Percentiles rank a stretch among this genome's conserved stretches.
phyloP scores from a whole-genome alignment of 108 stramenopile genomes.

The Chaetoceros muelleri region DNA sequence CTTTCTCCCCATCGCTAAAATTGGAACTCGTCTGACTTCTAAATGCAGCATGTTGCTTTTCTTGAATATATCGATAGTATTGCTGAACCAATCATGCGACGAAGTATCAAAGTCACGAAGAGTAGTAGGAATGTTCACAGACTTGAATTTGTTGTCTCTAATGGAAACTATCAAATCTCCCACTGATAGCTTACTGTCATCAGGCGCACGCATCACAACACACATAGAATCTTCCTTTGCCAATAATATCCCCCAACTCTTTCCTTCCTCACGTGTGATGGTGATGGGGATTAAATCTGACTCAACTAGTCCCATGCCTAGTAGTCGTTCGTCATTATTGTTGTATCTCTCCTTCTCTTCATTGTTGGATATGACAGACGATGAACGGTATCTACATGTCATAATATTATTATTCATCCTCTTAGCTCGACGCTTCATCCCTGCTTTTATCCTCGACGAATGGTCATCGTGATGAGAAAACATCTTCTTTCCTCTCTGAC shows the following conservation, averaged over 20 bases:
- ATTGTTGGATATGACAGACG: slow-evolving; percentile 6
- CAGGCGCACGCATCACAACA: slow-evolving; percentile 3
- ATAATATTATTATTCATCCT: not conserved
- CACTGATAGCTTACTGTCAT: not conserved
- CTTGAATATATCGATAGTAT: slow-evolving; percentile 5
- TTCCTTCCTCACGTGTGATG: not conserved
- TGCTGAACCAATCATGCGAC: slow-evolving; percentile 3
- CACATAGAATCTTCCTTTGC: slow-evolving; percentile 7
- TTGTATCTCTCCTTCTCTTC: not conserved
- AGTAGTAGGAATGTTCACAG: slow-evolving; percentile 1
- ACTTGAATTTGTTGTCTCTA: not conserved
- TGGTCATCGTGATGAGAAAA: slow-evolving; percentile 5
- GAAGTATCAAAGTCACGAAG: not conserved
- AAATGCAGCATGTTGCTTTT: slow-evolving; percentile 1
- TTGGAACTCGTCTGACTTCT: slow-evolving; percentile 4
- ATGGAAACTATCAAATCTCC: slow-evolving; percentile 8
- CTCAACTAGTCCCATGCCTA: not conserved
- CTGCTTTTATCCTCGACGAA: not conserved
- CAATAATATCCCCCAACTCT: slow-evolving; percentile 7
- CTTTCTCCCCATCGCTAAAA: too few relatives aligned
- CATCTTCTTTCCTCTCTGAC: slow-evolving; percentile 10
- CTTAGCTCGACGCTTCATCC: slow-evolving; percentile 6
- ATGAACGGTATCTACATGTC: slow-evolving; percentile 2
- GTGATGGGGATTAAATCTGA: not conserved
- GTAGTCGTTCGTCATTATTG: not conserved